A percentile compares a stretch with the other conserved stretches of the same genome.
phyloP scores from a whole-genome alignment of 2,329 filamentous ascomycete species.

The Aspergillus arachidicola region DNA sequence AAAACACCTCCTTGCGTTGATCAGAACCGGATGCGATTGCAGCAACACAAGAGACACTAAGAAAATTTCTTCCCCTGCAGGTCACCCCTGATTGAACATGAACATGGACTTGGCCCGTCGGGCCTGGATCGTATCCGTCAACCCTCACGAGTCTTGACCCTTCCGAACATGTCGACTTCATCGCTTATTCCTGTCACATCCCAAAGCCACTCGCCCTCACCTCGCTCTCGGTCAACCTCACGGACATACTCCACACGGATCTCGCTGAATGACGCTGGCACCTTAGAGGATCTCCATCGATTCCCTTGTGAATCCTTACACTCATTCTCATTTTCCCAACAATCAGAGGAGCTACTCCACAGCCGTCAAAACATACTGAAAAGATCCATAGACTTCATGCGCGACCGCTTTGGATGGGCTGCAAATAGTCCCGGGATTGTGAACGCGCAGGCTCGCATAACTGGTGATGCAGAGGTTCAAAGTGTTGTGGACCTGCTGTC shows the following conservation, averaged over 20 bases:
- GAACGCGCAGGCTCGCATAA: slow-evolving; percentile 78
- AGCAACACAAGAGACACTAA: slow-evolving; percentile 16
- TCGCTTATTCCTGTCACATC: slow-evolving; percentile 62
- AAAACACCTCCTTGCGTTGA: slow-evolving; percentile 22
- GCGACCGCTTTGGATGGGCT: slow-evolving; percentile 83
- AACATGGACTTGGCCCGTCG: slow-evolving; percentile 81
- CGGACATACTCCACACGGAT: slow-evolving; percentile 56
- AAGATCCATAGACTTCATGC: slow-evolving; percentile 94
- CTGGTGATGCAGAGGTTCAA: slow-evolving; percentile 83
- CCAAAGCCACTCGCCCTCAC: slow-evolving; percentile 72
- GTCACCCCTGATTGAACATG: slow-evolving; percentile 83
- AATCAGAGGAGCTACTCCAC: slow-evolving; percentile 88
- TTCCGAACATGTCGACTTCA: slow-evolving; percentile 64
- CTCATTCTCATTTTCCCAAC: slow-evolving; percentile 96
- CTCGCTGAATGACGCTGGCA: slow-evolving; percentile 68
- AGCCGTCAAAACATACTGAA: slow-evolving; percentile 92
- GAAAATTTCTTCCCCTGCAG: slow-evolving; percentile 48
- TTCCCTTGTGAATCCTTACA: slow-evolving; percentile 96
- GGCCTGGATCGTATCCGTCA: slow-evolving; percentile 93
- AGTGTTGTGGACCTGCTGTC: slow-evolving; percentile 87
- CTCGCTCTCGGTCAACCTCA: slow-evolving; percentile 63
- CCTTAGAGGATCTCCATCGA: slow-evolving; percentile 80
- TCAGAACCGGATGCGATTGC: slow-evolving; percentile 9
- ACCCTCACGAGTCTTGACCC: slow-evolving; percentile 65
- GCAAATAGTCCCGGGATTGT: slow-evolving; percentile 74